Conservation (phyloP, 345 rosid species). For the Hypericum androsaemum region DNA sequence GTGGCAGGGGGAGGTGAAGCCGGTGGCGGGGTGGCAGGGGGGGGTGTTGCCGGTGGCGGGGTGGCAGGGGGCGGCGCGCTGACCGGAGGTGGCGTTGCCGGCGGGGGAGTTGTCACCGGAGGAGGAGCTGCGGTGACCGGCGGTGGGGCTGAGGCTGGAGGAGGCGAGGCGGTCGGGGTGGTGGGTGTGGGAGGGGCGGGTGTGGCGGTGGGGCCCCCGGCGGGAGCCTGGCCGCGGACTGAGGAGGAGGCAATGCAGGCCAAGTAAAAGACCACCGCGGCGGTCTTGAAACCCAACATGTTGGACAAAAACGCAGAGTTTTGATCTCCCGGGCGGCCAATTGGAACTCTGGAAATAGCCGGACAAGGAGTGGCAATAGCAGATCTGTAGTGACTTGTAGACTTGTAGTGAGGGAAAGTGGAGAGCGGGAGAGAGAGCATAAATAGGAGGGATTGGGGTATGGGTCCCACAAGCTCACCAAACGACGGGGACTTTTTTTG, state of each 20-base stretch:
- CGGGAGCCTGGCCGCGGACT: neutral
- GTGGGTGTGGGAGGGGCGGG: neutral
- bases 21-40: neutral
- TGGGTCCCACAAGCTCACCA: too few species aligned
- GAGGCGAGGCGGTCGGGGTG: constrained; percentile 2
- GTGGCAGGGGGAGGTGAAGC: neutral
- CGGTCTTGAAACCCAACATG: too few species aligned
- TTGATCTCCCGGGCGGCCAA: too few species aligned
- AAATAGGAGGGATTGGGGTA: too few species aligned
- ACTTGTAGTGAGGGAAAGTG: too few species aligned
- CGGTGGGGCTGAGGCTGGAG: neutral
- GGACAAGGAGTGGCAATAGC: too few species aligned
- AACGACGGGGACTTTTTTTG: too few species aligned
- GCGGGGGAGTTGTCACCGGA: neutral
- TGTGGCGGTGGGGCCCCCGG: neutral
- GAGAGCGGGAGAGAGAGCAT: too few species aligned
- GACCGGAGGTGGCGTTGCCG: constrained; percentile 2
- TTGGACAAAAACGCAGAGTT: too few species aligned
- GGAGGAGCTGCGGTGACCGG: constrained; percentile 3
- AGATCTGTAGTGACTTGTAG: too few species aligned
- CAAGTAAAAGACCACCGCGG: neutral
- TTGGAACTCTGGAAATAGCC: too few species aligned
- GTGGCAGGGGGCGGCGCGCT: neutral
- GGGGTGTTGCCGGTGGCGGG: neutral
- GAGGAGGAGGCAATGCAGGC: neutral